Evolutionary conservation across 192 early-diverging fungal species (phyloP).

Genomic region (Pilaira anomala): DNA sequence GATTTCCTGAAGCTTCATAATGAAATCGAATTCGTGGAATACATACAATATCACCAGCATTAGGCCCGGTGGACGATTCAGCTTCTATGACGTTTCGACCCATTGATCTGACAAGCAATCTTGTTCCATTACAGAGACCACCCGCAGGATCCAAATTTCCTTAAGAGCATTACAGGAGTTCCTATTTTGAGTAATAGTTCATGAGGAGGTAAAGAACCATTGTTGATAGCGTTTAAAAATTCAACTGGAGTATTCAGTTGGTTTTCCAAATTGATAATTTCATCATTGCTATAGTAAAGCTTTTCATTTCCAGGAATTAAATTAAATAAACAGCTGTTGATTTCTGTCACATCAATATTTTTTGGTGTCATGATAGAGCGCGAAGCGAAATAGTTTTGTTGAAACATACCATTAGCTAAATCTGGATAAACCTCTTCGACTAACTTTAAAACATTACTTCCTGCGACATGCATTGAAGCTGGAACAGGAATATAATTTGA

Average conservation of each 20-base stretch:
- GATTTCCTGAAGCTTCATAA: not conserved
- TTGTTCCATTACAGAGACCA: slow-evolving; percentile 29
- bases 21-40: slow-evolving; percentile 26
- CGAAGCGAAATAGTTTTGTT: not conserved
- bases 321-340: not conserved
- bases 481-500: not conserved
- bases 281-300: not conserved
- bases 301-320: not conserved
- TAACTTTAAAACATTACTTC: not conserved
- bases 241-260: slow-evolving; percentile 16
- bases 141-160: slow-evolving; percentile 24
- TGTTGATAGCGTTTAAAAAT: slow-evolving; percentile 21
- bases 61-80: slow-evolving; percentile 18
- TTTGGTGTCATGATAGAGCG: not conserved
- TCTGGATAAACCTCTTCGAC: not conserved
- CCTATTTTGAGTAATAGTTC: slow-evolving; percentile 4
- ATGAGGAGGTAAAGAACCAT: slow-evolving; percentile 24
- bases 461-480: not conserved
- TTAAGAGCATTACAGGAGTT: slow-evolving; percentile 26
- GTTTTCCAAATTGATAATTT: not conserved
- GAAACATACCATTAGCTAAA: not conserved
- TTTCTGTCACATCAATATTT: not conserved
- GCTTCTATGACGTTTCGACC: slow-evolving; percentile 7
- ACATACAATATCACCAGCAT: slow-evolving; percentile 12
- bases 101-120: slow-evolving; percentile 10